Evolutionary conservation across 306 rosid species (phyloP), one percentile per base, ranked within the genome.

Genomic region (Quercus wislizeni): DNA sequence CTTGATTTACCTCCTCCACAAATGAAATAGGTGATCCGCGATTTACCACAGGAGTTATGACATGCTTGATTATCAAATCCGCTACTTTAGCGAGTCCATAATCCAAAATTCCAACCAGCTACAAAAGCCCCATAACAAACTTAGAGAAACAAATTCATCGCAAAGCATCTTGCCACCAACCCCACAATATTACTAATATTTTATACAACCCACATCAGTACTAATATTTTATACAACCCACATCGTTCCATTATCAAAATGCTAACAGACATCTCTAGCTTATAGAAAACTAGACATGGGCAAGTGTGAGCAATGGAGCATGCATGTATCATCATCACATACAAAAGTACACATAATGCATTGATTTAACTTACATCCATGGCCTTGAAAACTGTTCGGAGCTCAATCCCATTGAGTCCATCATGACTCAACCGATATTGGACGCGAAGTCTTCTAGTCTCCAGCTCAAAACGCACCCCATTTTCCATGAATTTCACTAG

Each of bases 71-170:
- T 84, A 89, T 84, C 92, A 89, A 84, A 84, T 95, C 99, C 3
- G 91, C 99, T 76, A 92, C 91, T 90, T 91, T 92, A 71, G 97
- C 90, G 18, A 95, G 89, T 75, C 99, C 99, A 27, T 92, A 95
- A 74, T 95, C 92, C 78, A 92, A 87, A 90, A 92, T 85, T 63
- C 96, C 97, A 78, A 89, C 88, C 73, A 85, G 92, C 99, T 92
- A 81, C 28, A 69, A 68, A 23, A 25, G 27, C 23, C 38, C 57
- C 54, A 43, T 52, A 80, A 78, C 64, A 74, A 81, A 73, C 35
- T 65, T 76, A 67, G 79, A 72, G 11, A 72, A 23, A 18, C 23
- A 33, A 69, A 59, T 70, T 78, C 73, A 35, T 30, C 5, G 25
- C 52, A 67, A 65, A 20, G 59, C 51, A 25, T 57, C 10, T 14